Evolutionary conservation across 495 filamentous ascomycete species (phyloP).

Genomic region (Xylaria castorea): DNA sequence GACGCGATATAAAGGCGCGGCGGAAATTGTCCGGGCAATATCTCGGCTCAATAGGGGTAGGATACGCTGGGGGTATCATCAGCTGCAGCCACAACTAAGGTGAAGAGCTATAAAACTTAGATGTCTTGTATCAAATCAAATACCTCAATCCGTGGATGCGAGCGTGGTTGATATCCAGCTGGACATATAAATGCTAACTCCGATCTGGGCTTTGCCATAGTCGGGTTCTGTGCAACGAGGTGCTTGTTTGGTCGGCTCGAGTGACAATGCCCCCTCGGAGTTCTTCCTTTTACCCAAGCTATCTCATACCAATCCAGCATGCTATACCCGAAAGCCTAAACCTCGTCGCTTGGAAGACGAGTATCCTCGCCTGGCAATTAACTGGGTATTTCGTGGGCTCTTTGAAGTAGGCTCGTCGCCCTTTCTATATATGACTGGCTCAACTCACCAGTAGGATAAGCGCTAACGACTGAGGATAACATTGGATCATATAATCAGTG

Average conservation of each 20-base stretch:
- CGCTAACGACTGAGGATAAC: slow-evolving; percentile 62
- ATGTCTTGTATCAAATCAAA: too few species aligned
- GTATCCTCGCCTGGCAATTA: slow-evolving; percentile 65
- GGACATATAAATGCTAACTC: slow-evolving; percentile 72
- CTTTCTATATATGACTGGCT: neutral
- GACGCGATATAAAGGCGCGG: slow-evolving; percentile 58
- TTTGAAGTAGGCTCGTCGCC: slow-evolving; percentile 49
- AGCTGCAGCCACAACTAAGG: slow-evolving; percentile 45
- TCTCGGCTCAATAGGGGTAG: slow-evolving; percentile 72
- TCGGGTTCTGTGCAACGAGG: slow-evolving; percentile 42
- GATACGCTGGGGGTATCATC: slow-evolving; percentile 65
- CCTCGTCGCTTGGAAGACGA: slow-evolving; percentile 59
- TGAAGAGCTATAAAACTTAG: too few species aligned
- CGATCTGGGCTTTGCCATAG: slow-evolving; percentile 71
- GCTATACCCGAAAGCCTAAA: slow-evolving; percentile 60
- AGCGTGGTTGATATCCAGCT: slow-evolving; percentile 76
- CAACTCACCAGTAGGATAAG: slow-evolving; percentile 42
- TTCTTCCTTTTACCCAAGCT: slow-evolving; percentile 57
- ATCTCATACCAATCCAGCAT: slow-evolving; percentile 53
- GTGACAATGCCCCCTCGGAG: slow-evolving; percentile 48
- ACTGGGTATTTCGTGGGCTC: slow-evolving; percentile 63
- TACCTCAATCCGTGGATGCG: slow-evolving; percentile 66
- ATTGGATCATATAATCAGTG: too few species aligned
- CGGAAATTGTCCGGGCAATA: slow-evolving; percentile 69
- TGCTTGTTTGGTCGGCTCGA: slow-evolving; percentile 62